Percentiles rank a stretch among this genome's conserved stretches.
phyloP scores from a whole-genome alignment of 169 alveolate species.

The Plasmodium sp. region DNA sequence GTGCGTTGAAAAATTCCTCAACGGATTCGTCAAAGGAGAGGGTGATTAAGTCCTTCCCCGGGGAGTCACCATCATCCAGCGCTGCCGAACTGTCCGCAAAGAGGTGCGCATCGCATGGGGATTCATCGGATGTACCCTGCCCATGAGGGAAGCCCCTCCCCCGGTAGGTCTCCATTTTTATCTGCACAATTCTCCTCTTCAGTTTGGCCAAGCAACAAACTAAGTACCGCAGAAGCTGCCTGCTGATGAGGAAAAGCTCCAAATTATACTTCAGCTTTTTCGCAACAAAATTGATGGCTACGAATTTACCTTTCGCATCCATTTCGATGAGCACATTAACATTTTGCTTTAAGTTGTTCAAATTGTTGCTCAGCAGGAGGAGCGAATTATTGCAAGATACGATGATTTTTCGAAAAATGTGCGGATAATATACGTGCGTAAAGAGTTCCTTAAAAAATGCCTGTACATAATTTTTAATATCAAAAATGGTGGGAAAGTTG shows the following conservation, averaged over 20 bases:
- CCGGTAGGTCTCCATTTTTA: conserved; percentile 6
- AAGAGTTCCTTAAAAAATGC: conserved; percentile 39
- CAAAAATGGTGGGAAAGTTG: conserved; percentile 45
- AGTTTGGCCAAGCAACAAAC: conserved; percentile 3
- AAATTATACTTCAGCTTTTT: conserved; percentile 35
- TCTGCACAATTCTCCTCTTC: conserved; percentile 16
- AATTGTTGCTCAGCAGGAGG: conserved; percentile 57
- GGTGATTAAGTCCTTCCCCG: neutral
- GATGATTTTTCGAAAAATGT: conserved; percentile 54
- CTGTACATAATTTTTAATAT: conserved; percentile 64
- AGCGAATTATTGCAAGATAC: conserved; percentile 63
- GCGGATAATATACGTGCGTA: conserved; percentile 41
- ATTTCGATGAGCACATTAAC: conserved; percentile 33
- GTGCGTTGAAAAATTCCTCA: conserved; percentile 42
- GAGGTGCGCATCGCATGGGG: neutral
- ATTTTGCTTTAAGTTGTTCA: conserved; percentile 59
- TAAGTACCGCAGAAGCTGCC: conserved; percentile 36
- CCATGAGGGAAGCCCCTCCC: neutral
- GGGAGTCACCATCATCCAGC: neutral
- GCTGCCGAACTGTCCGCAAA: neutral
- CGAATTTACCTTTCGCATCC: conserved; percentile 14
- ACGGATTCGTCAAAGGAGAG: conserved; percentile 42
- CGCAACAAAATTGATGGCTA: conserved; percentile 2
- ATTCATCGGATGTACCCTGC: neutral
- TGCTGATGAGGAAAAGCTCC: conserved; percentile 38